A percentile compares a stretch with the other conserved stretches of the same genome.
phyloP scores from a whole-genome alignment of 148 eudicot species.

The Vaccinium vitisidaea region DNA sequence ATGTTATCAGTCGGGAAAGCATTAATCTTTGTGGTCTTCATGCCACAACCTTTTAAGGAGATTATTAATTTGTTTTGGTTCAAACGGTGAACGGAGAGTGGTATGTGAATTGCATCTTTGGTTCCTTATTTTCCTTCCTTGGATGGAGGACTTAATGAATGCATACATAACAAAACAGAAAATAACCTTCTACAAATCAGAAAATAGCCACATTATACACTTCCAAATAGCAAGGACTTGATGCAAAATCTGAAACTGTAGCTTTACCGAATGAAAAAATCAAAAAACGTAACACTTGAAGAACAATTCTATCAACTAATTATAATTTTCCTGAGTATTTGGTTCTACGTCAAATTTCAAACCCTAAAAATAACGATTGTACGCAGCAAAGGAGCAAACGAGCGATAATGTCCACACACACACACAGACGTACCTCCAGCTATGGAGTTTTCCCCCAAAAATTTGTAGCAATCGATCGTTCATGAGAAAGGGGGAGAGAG shows the following conservation, averaged over 20 bases:
- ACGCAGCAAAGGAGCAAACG: no score
- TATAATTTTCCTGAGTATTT: background rate
- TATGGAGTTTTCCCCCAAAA: no score
- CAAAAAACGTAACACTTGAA: background rate
- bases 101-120: background rate
- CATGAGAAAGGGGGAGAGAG: no score
- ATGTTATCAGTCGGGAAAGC: background rate
- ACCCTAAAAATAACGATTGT: no score
- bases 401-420: no score
- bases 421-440: no score
- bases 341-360: background rate
- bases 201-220: no score
- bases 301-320: background rate
- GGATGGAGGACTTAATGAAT: background rate
- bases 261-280: background rate
- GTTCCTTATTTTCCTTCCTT: background rate
- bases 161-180: background rate
- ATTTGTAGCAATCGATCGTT: no score
- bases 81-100: background rate
- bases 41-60: background rate
- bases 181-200: background rate
- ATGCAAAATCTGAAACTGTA: background rate
- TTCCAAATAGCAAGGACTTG: background rate
- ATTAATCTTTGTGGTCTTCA: background rate
- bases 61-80: background rate